Evolutionary conservation across 768 basidiomycete genomes (phyloP), one percentile per base, ranked within the genome.

Genomic region (Boletus barrowsii): DNA sequence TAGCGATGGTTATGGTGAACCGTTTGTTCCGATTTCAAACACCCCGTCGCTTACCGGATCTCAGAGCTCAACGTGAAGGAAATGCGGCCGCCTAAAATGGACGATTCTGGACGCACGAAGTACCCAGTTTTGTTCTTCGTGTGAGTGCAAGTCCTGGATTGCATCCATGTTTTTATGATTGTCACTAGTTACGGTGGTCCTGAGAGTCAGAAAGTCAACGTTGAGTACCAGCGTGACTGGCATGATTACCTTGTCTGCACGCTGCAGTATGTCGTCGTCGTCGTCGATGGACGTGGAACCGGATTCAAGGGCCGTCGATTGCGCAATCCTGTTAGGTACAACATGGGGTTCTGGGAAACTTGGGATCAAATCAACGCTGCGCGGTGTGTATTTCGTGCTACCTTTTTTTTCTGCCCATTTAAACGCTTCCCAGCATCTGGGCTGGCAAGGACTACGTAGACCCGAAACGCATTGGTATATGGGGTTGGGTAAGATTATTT

Each of bases 101-200:
- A 99, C 62, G 86, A 90, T 62, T 88, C 92, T 20, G 97, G 97
- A n/a, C 84, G 90, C 42, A 92, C 88, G 10, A 94, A 96, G 69
- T 98, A 99, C 65, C 91, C 97, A 1, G 93, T 98, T 20, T 75
- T 99, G 29, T 93, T 98, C 77, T 77, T 81, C 42, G 90, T 96
- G 83, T 95, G 68, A 62, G 63, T 60, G 20, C 11, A 42, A 29
- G 44, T 24, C 15, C 24, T 35, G 4, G 33, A 22, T 26, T 32
- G 24, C 32, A 49, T 15, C 3, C n/a, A 8, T 39, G 13, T 22
- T 51, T 58, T 52, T 45, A 35, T 59, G 41, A 60, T 47, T 54
- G 42, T 56, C 33, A 53, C 35, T 62, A 91, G 88, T 10, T 96
- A 99, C 63, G 95, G 95, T 40, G 97, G 97, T 3, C 97, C 97